Evolutionary conservation across 257 asterid species (phyloP), one percentile per base, ranked within the genome.

Genomic region (Solanum chmielewskii): DNA sequence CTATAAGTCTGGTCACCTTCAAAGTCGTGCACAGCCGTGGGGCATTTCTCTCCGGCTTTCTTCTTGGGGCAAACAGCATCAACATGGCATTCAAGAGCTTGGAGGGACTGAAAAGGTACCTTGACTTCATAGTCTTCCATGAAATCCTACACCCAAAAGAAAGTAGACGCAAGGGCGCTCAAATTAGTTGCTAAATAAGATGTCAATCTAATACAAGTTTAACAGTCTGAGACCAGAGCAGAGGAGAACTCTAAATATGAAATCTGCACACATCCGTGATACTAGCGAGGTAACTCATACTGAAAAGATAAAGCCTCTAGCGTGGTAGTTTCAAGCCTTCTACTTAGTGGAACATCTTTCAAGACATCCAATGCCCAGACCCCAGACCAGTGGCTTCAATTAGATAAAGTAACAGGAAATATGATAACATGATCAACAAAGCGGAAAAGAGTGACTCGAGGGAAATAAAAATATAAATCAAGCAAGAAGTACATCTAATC

Each of bases 1-100:
- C 98, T 94, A 73, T 97, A 97, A 60, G 99, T 95, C 89, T 97
- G 99, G 91, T 95, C 99, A 60, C 99, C 99, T 94, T 97, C 99
- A 41, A 97, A 97, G 89, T 97, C 99, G 56, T 95, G 99, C 88
- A 97, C 95, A 85, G 98, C 98, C 2, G 99, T 95, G 25, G 95
- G 92, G 87, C 98, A 97, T 47, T 74, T 92, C 11, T 95, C 98
- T 27, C 99, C 98, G 0, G 91, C 94, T 33, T 83, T 85, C 89
- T 94, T 97, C 52, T 90, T 92, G 4, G 99, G 98, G 92, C 99
- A 97, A 87, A 97, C 89, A 23, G 98, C 98, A 91, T 97, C 98
- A 27, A 94, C 98, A 37, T 93, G 96, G 84, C 99, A 95, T 84
- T 91, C 98, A 8, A 97, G 98, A 86, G 98, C 98, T 92, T 94